Percentiles rank a stretch among this genome's conserved stretches.
Evolutionary conservation across 192 early-diverging fungal genomes (phyloP).

Genomic region (Coemansia sp.): DNA sequence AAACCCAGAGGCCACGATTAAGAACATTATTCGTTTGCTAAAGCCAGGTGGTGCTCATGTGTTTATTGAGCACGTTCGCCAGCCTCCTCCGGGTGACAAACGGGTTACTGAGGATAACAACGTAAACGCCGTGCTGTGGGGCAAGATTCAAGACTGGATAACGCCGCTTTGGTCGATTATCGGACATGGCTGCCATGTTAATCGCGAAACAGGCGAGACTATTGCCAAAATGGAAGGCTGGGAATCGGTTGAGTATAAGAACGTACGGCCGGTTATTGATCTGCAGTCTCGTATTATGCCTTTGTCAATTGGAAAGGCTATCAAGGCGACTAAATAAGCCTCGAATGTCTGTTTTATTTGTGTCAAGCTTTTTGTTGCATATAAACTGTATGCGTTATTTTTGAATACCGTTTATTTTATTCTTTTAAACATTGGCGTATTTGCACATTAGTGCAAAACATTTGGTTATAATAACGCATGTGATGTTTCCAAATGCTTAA

Average conservation of each 20-base stretch:
- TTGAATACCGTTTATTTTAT: no score
- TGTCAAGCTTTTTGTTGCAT: not conserved
- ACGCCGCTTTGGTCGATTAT: conserved; percentile 28
- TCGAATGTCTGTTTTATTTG: not conserved
- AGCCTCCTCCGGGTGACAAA: conserved; percentile 24
- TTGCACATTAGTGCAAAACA: no score
- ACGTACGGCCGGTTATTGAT: conserved; percentile 33
- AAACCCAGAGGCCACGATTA: conserved; percentile 17
- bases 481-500: no score
- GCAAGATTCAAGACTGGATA: conserved; percentile 32
- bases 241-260: conserved; percentile 36
- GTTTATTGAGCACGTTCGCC: conserved; percentile 46
- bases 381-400: not conserved
- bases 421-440: no score
- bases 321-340: conserved; percentile 13
- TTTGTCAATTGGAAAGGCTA: conserved; percentile 44
- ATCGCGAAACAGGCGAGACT: conserved; percentile 30
- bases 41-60: conserved; percentile 34
- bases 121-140: conserved; percentile 36
- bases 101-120: conserved; percentile 33
- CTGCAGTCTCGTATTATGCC: conserved; percentile 42
- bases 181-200: conserved; percentile 37
- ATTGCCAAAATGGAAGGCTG: conserved; percentile 28
- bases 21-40: conserved; percentile 28
- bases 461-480: no score